phyloP scores from a whole-genome alignment of 2,329 filamentous ascomycete species.

The Myrmaecium sp. region DNA sequence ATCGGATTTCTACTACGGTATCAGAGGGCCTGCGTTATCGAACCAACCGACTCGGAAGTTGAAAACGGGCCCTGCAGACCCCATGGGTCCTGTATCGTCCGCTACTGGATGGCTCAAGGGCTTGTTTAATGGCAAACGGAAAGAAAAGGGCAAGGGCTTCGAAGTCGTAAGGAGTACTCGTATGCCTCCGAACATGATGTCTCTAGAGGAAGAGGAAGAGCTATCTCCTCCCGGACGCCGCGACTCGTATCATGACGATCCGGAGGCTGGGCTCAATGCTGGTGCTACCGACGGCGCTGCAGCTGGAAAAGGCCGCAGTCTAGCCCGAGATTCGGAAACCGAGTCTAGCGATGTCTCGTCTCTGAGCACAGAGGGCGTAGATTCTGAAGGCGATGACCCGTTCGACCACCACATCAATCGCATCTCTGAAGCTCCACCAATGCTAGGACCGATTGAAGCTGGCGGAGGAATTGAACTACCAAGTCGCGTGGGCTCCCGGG shows the following conservation, averaged over 20 bases:
- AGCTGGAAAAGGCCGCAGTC: neutral
- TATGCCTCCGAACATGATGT: conserved; percentile 59
- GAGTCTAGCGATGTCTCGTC: neutral
- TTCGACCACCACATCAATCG: conserved; percentile 22
- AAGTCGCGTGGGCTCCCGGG: conserved; percentile 44
- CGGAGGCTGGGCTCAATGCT: conserved; percentile 13
- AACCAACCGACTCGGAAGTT: conserved; percentile 67
- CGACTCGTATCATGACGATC: conserved; percentile 38
- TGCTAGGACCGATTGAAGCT: conserved; percentile 42
- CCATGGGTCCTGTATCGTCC: conserved; percentile 76
- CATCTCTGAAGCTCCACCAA: conserved; percentile 35
- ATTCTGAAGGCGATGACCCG: conserved; percentile 26
- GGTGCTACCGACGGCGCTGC: conserved; percentile 1
- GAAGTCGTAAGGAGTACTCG: conserved; percentile 85
- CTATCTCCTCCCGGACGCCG: conserved; percentile 12
- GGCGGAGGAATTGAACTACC: conserved; percentile 45
- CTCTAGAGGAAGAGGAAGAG: conserved; percentile 43
- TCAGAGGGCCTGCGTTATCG: conserved; percentile 72
- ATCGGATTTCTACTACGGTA: conserved; percentile 92
- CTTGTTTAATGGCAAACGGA: conserved; percentile 67
- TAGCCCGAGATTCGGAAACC: neutral
- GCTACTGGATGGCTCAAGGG: conserved; percentile 79
- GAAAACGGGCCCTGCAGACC: conserved; percentile 87
- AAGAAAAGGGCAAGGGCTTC: conserved; percentile 91
- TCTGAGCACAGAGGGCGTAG: conserved; percentile 1